phyloP scores from a whole-genome alignment of 129 eudicot genomes.

The Escallonia rubra region DNA sequence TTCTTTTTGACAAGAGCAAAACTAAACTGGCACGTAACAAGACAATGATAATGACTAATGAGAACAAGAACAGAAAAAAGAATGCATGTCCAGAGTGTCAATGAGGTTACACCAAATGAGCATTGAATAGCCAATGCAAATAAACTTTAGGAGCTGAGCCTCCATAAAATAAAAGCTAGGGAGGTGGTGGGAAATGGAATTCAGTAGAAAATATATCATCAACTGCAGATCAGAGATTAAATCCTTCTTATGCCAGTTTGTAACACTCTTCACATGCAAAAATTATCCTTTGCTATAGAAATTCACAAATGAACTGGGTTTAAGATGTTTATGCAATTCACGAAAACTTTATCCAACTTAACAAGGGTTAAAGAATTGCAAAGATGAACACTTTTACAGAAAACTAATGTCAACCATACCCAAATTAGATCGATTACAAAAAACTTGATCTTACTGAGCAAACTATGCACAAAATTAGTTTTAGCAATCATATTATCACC shows the following conservation, averaged over 20 bases:
- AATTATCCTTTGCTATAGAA: no score
- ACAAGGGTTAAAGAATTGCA: background rate
- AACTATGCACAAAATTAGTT: background rate
- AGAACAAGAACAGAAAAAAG: background rate
- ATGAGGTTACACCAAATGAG: background rate
- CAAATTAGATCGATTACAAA: background rate
- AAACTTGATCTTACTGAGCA: background rate
- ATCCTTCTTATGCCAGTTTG: no score
- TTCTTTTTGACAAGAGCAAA: background rate
- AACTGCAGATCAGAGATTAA: background rate
- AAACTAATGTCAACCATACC: background rate
- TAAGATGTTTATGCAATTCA: conserved; percentile 6
- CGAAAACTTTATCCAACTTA: background rate
- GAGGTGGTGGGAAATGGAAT: background rate
- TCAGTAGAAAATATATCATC: background rate
- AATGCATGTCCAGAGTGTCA: background rate
- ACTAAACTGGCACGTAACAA: background rate
- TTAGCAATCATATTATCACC: background rate
- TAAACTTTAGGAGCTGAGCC: background rate
- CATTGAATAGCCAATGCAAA: background rate
- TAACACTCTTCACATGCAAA: no score
- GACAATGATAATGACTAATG: background rate
- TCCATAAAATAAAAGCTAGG: background rate
- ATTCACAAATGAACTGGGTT: no score
- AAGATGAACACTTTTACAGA: background rate